These are phyloP conservation scores for Haberlea rhodopensis DNA, from an alignment of 257 asterid species.

Conservation along the genomic window DNA sequence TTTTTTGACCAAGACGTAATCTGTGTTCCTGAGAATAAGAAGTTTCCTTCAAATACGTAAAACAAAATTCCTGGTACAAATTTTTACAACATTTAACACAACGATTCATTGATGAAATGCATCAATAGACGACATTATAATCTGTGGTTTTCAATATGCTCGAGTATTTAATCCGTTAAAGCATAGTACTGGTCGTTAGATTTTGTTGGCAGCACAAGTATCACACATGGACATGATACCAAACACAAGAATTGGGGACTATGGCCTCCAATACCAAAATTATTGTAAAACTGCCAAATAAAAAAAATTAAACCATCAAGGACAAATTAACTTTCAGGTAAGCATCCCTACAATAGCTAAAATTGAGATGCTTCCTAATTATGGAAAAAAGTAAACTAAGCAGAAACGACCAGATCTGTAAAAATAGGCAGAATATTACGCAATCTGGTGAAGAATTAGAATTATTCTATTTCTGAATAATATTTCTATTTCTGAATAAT, in stretches of 20 bases:
- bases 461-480: too few species aligned
- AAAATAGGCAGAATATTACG: too few species aligned
- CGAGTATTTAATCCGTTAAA: background rate
- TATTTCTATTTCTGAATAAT: too few species aligned
- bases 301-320: background rate
- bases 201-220: background rate
- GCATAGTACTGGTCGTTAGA: background rate
- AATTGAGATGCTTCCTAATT: background rate
- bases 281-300: background rate
- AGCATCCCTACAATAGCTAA: background rate
- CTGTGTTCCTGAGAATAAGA: conserved; percentile 71
- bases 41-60: conserved; percentile 1
- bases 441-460: too few species aligned
- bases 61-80: background rate
- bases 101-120: background rate
- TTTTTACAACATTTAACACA: background rate
- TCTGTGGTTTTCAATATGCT: too few species aligned
- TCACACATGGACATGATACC: background rate
- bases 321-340: background rate
- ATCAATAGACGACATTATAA: background rate
- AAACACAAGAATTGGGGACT: background rate
- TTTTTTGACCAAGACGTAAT: conserved; percentile 92
- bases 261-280: background rate
- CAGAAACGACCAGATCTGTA: too few species aligned
- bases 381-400: background rate